Conservation (phyloP, 2,329 filamentous ascomycete genomes). For the Grosmannia penicillata region DNA sequence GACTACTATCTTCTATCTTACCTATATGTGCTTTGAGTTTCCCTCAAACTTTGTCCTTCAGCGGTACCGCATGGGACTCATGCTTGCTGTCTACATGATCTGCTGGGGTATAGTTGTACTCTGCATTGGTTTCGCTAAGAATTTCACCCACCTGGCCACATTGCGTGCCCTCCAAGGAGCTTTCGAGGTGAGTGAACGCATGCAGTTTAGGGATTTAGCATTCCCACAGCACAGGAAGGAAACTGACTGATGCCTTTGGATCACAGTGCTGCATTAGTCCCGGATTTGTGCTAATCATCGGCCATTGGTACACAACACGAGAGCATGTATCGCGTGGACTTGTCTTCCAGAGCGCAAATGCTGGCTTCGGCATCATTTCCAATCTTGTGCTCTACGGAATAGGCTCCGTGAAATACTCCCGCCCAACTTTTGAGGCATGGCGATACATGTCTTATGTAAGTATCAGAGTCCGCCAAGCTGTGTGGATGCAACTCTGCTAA, state of each 20-base stretch:
- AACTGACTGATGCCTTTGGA: too few species aligned
- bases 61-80: constrained; percentile 13
- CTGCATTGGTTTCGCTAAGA: constrained; percentile 21
- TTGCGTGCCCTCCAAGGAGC: constrained; percentile 21
- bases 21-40: constrained; percentile 18
- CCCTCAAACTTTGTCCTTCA: constrained; percentile 18
- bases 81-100: constrained; percentile 15
- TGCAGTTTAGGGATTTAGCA: too few species aligned
- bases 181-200: constrained; percentile 2
- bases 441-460: constrained; percentile 16
- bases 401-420: constrained; percentile 15
- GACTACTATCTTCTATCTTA: constrained; percentile 21
- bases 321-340: constrained; percentile 16
- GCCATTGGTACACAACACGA: constrained; percentile 2
- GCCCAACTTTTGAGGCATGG: constrained; percentile 19
- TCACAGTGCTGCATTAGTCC: constrained; percentile 3
- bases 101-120: constrained; percentile 19
- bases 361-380: constrained; percentile 21
- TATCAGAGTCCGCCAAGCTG: neutral
- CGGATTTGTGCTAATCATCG: constrained; percentile 2
- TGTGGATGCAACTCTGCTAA: neutral
- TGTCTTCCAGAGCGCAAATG: constrained; percentile 22
- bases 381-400: constrained; percentile 22
- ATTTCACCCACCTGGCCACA: constrained; percentile 21
- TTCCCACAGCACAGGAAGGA: too few species aligned